phyloP scores from a whole-genome alignment of 2,329 filamentous ascomycete genomes.

The Calonectria montana region DNA sequence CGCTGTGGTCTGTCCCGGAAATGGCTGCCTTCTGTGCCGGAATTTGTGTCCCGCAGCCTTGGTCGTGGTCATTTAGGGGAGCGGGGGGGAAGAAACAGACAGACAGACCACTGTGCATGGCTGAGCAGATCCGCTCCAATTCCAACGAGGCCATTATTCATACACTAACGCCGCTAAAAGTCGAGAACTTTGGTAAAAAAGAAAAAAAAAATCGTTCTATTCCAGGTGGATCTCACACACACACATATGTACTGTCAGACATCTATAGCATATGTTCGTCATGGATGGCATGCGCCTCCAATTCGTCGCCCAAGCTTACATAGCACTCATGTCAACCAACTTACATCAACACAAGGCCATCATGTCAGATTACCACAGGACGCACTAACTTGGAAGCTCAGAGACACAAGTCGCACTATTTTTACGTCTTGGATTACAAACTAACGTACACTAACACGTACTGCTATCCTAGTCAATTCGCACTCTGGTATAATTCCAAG shows the following conservation, averaged over 20 bases:
- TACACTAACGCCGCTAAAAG: not conserved
- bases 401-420: not conserved
- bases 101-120: no score
- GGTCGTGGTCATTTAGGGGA: no score
- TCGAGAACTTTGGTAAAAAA: not conserved
- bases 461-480: constrained; percentile 30
- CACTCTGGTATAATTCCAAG: constrained; percentile 41
- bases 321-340: no score
- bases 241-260: no score
- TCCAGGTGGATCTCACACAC: not conserved
- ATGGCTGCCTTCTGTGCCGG: not conserved
- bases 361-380: not conserved
- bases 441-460: constrained; percentile 17
- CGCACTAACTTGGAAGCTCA: not conserved
- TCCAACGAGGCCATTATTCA: not conserved
- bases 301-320: not conserved
- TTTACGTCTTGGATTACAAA: constrained; percentile 1
- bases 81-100: no score
- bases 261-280: no score
- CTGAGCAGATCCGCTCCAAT: no score
- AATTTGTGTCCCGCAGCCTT: not conserved
- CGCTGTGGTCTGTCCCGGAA: not conserved
- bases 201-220: no score
- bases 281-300: not conserved
- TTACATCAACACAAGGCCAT: not conserved